Conservation (phyloP, 345 rosid genomes). For the Citrus reticulata region DNA sequence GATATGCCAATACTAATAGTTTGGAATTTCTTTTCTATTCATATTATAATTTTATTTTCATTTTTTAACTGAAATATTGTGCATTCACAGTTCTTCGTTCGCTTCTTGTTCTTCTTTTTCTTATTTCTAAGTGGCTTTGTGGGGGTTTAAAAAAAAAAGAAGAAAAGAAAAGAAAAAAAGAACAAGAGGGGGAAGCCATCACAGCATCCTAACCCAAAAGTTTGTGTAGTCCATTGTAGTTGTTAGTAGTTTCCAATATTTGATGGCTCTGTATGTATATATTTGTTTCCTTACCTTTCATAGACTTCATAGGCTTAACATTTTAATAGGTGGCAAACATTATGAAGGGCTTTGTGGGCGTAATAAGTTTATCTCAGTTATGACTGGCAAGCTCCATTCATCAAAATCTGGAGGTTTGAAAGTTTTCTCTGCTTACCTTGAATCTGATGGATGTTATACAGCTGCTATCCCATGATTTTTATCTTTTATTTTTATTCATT, state of each 20-base stretch:
- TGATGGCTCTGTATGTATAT: not conserved
- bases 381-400: constrained; percentile 28
- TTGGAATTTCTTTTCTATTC: not conserved
- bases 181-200: not conserved
- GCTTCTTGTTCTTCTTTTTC: not conserved
- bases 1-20: not conserved
- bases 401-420: constrained; percentile 38
- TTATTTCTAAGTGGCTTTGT: not conserved
- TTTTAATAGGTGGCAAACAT: constrained; percentile 26
- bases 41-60: not conserved
- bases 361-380: constrained; percentile 34
- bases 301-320: not conserved
- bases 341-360: constrained; percentile 26
- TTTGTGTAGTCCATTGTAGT: not conserved
- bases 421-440: not conserved
- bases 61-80: not conserved
- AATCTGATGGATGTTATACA: not conserved
- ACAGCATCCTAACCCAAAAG: not conserved
- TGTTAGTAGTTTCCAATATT: not conserved
- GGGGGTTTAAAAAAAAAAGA: no score
- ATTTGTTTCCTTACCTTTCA: not conserved
- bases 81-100: not conserved
- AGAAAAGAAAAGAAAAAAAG: not conserved
- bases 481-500: not conserved
- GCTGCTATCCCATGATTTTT: not conserved